Conservation (phyloP, 2,329 filamentous ascomycete species). For the Talaromyces piceae region DNA sequence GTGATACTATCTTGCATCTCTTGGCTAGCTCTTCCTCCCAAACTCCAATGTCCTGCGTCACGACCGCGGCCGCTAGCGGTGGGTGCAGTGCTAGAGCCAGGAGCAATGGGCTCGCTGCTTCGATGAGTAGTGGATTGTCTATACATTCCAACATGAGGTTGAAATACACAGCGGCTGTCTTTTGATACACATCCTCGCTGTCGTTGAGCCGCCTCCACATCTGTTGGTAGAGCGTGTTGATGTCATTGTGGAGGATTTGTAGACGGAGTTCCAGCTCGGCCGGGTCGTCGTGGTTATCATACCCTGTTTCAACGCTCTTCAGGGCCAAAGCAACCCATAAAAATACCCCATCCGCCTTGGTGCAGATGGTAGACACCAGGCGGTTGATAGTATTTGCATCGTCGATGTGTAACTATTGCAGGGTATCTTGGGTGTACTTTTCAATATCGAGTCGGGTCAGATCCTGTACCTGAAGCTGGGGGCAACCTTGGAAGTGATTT, state of each 20-base stretch:
- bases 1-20: background rate
- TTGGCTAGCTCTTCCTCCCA: background rate
- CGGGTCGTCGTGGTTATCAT: background rate
- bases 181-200: background rate
- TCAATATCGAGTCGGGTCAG: slow-evolving; percentile 4
- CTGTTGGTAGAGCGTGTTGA: background rate
- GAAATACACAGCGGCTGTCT: background rate
- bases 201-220: slow-evolving; percentile 2
- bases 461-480: slow-evolving; percentile 2
- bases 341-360: slow-evolving; percentile 6
- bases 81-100: slow-evolving; percentile 1
- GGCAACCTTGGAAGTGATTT: background rate
- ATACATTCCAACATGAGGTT: slow-evolving; percentile 1
- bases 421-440: background rate
- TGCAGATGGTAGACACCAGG: background rate
- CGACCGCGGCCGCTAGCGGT: background rate
- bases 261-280: background rate
- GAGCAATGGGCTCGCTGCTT: background rate
- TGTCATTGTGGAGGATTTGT: background rate
- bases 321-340: slow-evolving; percentile 5
- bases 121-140: background rate
- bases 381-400: background rate
- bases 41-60: background rate
- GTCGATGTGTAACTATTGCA: background rate
- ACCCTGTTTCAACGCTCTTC: slow-evolving; percentile 1